phyloP scores from a whole-genome alignment of 2,329 filamentous ascomycete species.

The Talaromyces islandicus region DNA sequence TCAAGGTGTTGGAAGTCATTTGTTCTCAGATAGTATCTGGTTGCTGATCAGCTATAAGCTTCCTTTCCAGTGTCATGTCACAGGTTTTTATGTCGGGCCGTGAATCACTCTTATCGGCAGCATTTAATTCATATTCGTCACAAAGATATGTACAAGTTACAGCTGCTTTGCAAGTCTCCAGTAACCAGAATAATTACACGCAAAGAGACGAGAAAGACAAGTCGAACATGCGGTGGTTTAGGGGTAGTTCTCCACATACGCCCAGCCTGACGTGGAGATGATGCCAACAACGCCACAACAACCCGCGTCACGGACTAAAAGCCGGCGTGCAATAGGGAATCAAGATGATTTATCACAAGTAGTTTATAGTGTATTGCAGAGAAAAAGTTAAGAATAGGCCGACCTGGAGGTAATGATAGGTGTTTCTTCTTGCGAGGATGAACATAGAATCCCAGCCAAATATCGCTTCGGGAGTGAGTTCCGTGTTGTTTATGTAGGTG shows the following conservation, averaged over 20 bases:
- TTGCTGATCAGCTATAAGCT: background rate
- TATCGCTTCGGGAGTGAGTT: background rate
- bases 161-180: background rate
- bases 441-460: background rate
- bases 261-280: background rate
- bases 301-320: background rate
- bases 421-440: background rate
- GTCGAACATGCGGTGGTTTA: background rate
- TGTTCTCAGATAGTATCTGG: background rate
- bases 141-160: background rate
- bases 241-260: background rate
- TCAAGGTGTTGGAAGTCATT: slow-evolving; percentile 22
- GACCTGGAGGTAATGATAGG: background rate
- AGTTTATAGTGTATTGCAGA: background rate
- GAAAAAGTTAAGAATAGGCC: background rate
- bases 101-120: background rate
- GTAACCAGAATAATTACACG: background rate
- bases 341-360: background rate
- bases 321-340: background rate
- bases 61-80: background rate
- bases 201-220: background rate
- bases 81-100: too few species aligned
- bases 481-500: background rate
- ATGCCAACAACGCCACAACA: background rate
- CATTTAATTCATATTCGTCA: background rate